A percentile compares a stretch with the other conserved stretches of the same genome.
Evolutionary conservation across 176 grass and related monocot species (phyloP).

Genomic region (Saccharum spontaneum): DNA sequence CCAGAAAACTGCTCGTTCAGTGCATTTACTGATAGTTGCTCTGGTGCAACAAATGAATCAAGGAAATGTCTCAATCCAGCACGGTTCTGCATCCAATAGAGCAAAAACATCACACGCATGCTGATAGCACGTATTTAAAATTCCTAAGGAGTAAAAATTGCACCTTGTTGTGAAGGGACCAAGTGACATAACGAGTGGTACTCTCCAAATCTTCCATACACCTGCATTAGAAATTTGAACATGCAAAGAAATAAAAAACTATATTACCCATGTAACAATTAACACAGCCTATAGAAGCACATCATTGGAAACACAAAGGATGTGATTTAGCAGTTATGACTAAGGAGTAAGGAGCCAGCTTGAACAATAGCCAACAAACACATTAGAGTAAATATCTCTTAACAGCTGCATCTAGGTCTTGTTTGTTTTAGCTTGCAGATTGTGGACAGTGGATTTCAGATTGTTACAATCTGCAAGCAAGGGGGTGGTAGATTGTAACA

Average conservation of each 20-base stretch:
- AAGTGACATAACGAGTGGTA: constrained; percentile 95
- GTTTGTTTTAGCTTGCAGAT: not conserved
- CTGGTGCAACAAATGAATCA: constrained; percentile 71
- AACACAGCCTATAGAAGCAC: not conserved
- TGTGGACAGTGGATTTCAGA: not conserved
- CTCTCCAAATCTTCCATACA: constrained; percentile 96
- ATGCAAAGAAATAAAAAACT: constrained; percentile 18
- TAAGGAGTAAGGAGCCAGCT: not conserved
- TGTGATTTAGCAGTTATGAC: not conserved
- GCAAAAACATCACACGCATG: constrained; percentile 16
- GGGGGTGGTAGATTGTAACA: not conserved
- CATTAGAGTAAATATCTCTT: not conserved
- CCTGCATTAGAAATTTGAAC: constrained; percentile 43
- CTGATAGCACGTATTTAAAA: constrained; percentile 14
- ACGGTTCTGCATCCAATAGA: constrained; percentile 57
- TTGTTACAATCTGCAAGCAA: not conserved
- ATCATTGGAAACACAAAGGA: constrained; percentile 14
- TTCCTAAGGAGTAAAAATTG: constrained; percentile 12
- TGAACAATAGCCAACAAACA: not conserved
- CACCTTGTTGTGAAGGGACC: constrained; percentile 98
- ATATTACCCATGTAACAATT: not conserved
- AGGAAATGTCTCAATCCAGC: constrained; percentile 81
- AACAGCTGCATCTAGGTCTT: not conserved
- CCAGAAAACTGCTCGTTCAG: constrained; percentile 47
- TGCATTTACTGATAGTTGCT: constrained; percentile 51